Percentiles rank a stretch among this genome's conserved stretches.
Evolutionary conservation across 805 yeast species (phyloP).

Genomic region (Candida broadrunensis): DNA sequence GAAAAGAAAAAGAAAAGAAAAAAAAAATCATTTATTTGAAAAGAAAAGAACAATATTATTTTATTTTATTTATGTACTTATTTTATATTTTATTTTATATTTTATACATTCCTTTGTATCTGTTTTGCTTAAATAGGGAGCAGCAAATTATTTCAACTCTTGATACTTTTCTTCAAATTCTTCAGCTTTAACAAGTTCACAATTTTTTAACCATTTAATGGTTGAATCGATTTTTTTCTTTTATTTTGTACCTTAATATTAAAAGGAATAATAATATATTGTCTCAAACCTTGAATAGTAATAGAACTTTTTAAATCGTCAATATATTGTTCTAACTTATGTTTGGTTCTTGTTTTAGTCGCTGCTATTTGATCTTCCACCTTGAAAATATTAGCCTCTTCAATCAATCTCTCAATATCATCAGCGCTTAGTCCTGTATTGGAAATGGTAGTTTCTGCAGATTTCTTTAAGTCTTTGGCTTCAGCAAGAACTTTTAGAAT

Average conservation of each 20-base stretch:
- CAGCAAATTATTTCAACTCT: constrained; percentile 35
- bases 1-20: too few relatives aligned
- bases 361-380: constrained; percentile 85
- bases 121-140: too few relatives aligned
- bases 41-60: too few relatives aligned
- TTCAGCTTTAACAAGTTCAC: constrained; percentile 35
- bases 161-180: constrained; percentile 35
- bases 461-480: constrained; percentile 93
- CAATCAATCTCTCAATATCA: constrained; percentile 96
- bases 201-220: constrained; percentile 17
- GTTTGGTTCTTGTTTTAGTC: constrained; percentile 60
- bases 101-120: too few relatives aligned
- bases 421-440: constrained; percentile 90
- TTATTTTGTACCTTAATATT: too few relatives aligned
- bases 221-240: too few relatives aligned
- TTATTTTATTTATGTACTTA: too few relatives aligned
- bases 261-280: neutral
- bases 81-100: too few relatives aligned
- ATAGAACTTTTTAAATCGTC: constrained; percentile 22
- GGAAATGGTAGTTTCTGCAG: constrained; percentile 86
- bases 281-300: too few relatives aligned
- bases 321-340: constrained; percentile 27
- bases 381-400: constrained; percentile 92
- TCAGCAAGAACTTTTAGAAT: constrained; percentile 81
- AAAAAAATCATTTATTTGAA: too few relatives aligned